Base-by-base conservation (phyloP, 129 eudicot species). In the Silybum marianum region DNA sequence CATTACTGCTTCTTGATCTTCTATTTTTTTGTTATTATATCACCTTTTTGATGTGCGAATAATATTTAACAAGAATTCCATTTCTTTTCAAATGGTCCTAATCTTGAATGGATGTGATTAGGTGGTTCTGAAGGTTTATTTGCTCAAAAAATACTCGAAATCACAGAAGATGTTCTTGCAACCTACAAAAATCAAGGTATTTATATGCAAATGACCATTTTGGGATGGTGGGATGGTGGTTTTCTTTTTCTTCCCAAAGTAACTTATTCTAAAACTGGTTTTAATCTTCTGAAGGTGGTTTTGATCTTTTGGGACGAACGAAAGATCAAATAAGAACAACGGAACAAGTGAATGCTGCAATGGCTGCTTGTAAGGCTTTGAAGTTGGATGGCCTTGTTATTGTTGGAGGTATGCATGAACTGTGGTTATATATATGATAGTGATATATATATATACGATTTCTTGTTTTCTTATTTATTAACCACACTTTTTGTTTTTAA, bases 121-220 rank as follows among this genome's bases (percentile, higher is more conserved):
- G 99, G 99, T 87, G 99, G 99, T 85, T 91, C 99, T 67, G 99
- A 96, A 76, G 99, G 99, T 76, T 86, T 96, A 83, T 91, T 91
- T 87, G 95, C 98, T 4, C 98, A 96, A 74, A 90, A 82, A 78
- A 84, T 95, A 28, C 91, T 96, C 73, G 92, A 93, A 84, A 86
- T 96, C 69, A 93, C 95, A 44, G 92, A 96, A 77, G 98, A 93
- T 36, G 82, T 93, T 76, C 93, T 93, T 73, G 79, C 90, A 46
- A 89, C 98, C 84, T 96, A 96, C 88, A 96, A 91, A 87, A 96
- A 96, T 79, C 99, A 96, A 90, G 99, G 98, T 94, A 63, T 6
- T 40, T 65, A 32, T 68, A 42, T 32, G 19, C 32, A n/a, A 74
- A 40, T 7, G 26, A 32, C 22, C 70, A 68, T 1, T 46, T 18